Base-by-base conservation (phyloP, 257 asterid genomes). In the Jacaranda mimosifolia region DNA sequence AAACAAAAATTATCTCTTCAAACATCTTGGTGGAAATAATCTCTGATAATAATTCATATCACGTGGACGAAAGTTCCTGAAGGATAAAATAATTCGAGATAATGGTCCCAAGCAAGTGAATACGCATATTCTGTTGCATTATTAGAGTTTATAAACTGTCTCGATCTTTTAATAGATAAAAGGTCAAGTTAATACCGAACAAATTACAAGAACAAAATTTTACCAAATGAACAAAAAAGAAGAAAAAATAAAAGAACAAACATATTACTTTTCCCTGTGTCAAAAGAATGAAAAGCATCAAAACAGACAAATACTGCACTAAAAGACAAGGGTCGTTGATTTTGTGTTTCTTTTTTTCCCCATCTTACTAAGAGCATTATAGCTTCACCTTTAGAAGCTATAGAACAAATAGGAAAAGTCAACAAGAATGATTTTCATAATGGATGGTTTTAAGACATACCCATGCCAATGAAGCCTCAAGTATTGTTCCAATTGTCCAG, bases 381-480 rank as follows among this genome's bases (percentile, higher is more conserved):
- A 53, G 19, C 60, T 6, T 53, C 60, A 53, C 9, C 60, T 53
- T 3, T n/a, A 53, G 60, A 53, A 53, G 21, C 60, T 14, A 53
- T 8, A 3, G 9, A 1, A 53, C 60, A 53, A 53, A 53, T 17
- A 5, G 26, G 60, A 53, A 17, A 14, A 15, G 60, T 53, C 32
- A n/a, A 53, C 26, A 53, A 9, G 56, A 49, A 17, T 5, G 60
- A n/a, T 53, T 53, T 13, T 53, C 60, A 15, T 48, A 48, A 12
- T 48, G 55, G 11, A 48, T 3, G 3, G 14, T 48, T 48, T 9
- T 15, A 17, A 57, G 78, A 70, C 80, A 76, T 85, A 93, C 96
- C 97, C 92, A 91, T 68, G 97, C 98, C 75, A 94, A 84, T 43
- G 86, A 75, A 69, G 95, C 90, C 91, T 91, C 98, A 0, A 91